Percentiles rank a stretch among this genome's conserved stretches.
phyloP scores from a whole-genome alignment of 805 yeast genomes.

The Tetrapisispora namnaoensis region DNA sequence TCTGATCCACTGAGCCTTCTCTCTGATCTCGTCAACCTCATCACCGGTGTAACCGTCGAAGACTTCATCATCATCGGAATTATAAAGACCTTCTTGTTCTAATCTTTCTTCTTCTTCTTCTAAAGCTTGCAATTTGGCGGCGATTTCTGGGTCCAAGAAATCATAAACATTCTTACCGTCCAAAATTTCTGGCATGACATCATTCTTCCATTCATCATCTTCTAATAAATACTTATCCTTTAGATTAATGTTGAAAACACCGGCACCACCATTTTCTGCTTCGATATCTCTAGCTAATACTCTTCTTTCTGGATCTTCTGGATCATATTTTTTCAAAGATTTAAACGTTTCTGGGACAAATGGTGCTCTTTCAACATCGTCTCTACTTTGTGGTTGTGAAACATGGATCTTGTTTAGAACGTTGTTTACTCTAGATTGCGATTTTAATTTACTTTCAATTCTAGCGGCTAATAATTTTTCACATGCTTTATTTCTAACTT shows the following conservation, averaged over 20 bases:
- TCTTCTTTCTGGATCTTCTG: conserved; percentile 73
- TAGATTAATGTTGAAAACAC: conserved; percentile 89
- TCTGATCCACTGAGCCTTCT: conserved; percentile 92
- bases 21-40: conserved; percentile 57
- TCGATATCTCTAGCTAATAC: conserved; percentile 80
- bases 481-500: conserved; percentile 92
- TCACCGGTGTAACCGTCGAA: conserved; percentile 63
- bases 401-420: conserved; percentile 94
- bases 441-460: conserved; percentile 92
- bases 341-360: conserved; percentile 72
- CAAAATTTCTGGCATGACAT: conserved; percentile 90
- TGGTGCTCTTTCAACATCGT: conserved; percentile 71
- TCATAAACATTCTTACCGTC: conserved; percentile 97
- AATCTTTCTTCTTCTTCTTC: conserved; percentile 96
- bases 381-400: conserved; percentile 81
- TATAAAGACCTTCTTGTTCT: conserved; percentile 91
- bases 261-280: conserved; percentile 96
- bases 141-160: conserved; percentile 92
- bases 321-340: conserved; percentile 55
- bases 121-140: conserved; percentile 82
- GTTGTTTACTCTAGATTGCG: conserved; percentile 77
- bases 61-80: conserved; percentile 68
- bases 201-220: conserved; percentile 96
- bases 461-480: conserved; percentile 91
- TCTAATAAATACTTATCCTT: conserved; percentile 87